A percentile compares a stretch with the other conserved stretches of the same genome.
phyloP scores from a whole-genome alignment of 2,329 filamentous ascomycete genomes.

The Ophiostoma quercus region DNA sequence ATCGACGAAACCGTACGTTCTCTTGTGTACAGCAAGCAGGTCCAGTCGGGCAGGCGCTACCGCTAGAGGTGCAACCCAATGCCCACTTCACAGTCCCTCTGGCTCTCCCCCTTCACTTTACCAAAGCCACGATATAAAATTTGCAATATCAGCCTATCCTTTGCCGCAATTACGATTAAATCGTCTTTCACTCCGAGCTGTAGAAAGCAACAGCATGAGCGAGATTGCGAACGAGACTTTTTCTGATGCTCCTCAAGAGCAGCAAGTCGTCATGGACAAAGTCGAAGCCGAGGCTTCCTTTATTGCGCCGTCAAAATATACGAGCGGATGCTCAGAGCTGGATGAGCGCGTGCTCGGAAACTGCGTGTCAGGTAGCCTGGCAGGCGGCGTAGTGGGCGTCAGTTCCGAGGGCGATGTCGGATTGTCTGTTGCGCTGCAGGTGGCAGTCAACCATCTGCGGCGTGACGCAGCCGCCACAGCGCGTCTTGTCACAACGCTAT shows the following conservation, averaged over 20 bases:
- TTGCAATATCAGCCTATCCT: neutral
- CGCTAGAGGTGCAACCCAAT: neutral
- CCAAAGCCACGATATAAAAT: neutral
- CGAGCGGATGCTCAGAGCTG: conserved; percentile 45
- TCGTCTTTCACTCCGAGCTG: too few species aligned
- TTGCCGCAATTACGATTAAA: too few species aligned
- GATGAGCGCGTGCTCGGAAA: conserved; percentile 46
- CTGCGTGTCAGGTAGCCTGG: conserved; percentile 44
- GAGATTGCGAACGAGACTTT: neutral
- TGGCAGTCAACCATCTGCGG: conserved; percentile 40
- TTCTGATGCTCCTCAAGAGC: neutral
- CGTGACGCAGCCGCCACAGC: conserved; percentile 29
- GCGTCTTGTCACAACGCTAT: conserved; percentile 48
- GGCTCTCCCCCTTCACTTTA: neutral
- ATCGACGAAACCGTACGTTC: neutral
- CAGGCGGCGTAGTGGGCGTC: conserved; percentile 38
- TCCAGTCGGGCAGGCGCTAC: neutral
- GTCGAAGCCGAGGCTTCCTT: neutral
- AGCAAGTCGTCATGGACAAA: neutral
- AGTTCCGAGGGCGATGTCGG: conserved; percentile 48
- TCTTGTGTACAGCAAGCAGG: neutral
- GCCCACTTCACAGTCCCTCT: neutral
- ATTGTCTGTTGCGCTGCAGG: conserved; percentile 39
- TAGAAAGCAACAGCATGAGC: neutral
- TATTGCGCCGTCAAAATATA: conserved; percentile 30